Evolutionary conservation across 805 yeast genomes (phyloP).

Genomic region (Kregervanrija pseudodelftensis): DNA sequence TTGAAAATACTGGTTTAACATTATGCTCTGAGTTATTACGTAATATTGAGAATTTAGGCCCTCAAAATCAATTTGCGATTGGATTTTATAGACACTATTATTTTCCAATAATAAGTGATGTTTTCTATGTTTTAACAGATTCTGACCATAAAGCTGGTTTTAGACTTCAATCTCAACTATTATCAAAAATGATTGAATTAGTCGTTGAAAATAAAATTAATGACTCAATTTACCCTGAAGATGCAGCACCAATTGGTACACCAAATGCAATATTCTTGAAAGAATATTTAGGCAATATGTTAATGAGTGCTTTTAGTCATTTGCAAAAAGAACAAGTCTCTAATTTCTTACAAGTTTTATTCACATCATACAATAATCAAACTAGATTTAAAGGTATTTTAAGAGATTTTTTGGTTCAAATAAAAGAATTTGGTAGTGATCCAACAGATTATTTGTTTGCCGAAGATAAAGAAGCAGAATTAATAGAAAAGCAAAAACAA

Average conservation of each 20-base stretch:
- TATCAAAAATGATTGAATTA: conserved; percentile 75
- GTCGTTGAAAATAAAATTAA: conserved; percentile 71
- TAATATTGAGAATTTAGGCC: conserved; percentile 73
- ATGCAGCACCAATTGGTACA: conserved; percentile 80
- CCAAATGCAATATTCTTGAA: conserved; percentile 71
- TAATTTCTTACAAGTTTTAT: conserved; percentile 72
- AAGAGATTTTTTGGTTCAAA: conserved; percentile 94
- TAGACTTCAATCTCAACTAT: conserved; percentile 74
- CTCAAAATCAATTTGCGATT: conserved; percentile 59
- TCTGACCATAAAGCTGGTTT: conserved; percentile 98
- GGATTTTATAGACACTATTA: conserved; percentile 86
- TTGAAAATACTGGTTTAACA: conserved; percentile 84
- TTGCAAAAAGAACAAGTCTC: conserved; percentile 76
- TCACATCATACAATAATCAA: conserved; percentile 65
- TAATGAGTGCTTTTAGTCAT: conserved; percentile 88
- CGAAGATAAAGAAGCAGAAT: conserved; percentile 81
- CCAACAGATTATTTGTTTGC: conserved; percentile 91
- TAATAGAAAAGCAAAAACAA: conserved; percentile 55
- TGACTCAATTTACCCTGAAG: conserved; percentile 73
- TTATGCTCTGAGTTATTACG: conserved; percentile 76
- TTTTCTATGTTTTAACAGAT: conserved; percentile 89
- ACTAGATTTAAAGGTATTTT: conserved; percentile 72
- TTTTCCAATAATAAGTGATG: conserved; percentile 83
- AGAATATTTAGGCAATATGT: conserved; percentile 74
- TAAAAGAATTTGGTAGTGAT: conserved; percentile 93